These are phyloP conservation scores for Zygosaccharomyces sapae DNA, from an alignment of 1,139 yeast genomes.

Conservation along the genomic window DNA sequence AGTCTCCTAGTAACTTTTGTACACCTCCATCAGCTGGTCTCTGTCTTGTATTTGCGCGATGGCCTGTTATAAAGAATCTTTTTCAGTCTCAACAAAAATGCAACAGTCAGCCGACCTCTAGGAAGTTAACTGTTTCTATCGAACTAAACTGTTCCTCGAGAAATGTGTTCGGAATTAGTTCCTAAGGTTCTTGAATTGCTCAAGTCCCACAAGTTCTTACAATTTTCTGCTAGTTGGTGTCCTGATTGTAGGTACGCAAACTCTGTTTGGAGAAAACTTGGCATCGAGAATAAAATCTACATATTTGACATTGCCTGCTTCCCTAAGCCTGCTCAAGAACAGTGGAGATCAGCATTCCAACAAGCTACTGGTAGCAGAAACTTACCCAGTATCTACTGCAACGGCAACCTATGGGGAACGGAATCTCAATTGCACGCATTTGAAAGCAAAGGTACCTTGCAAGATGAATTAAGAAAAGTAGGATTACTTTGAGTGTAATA, in stretches of 20 bases:
- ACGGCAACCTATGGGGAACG: constrained; percentile 59
- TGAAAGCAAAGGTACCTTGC: constrained; percentile 44
- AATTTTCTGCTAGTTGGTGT: constrained; percentile 72
- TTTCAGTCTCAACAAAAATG: constrained; percentile 1
- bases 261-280: constrained; percentile 49
- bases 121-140: not conserved
- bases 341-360: constrained; percentile 58
- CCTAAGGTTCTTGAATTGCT: constrained; percentile 47
- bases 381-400: constrained; percentile 66
- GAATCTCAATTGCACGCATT: constrained; percentile 49
- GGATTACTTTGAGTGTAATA: constrained; percentile 36
- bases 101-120: not conserved
- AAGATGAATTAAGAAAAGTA: constrained; percentile 42
- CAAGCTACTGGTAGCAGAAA: constrained; percentile 60
- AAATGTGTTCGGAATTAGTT: constrained; percentile 24
- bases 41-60: constrained; percentile 1
- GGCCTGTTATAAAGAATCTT: not conserved
- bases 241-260: constrained; percentile 69
- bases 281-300: constrained; percentile 47
- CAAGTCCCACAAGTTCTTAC: constrained; percentile 45
- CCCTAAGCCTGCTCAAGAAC: constrained; percentile 47
- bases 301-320: constrained; percentile 60
- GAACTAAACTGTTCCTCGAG: not conserved
- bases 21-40: not conserved
- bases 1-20: not conserved